Evolutionary conservation across 2,329 filamentous ascomycete species (phyloP), one percentile per base, ranked within the genome.

Genomic region (Ceratocystis cacaofunesta): DNA sequence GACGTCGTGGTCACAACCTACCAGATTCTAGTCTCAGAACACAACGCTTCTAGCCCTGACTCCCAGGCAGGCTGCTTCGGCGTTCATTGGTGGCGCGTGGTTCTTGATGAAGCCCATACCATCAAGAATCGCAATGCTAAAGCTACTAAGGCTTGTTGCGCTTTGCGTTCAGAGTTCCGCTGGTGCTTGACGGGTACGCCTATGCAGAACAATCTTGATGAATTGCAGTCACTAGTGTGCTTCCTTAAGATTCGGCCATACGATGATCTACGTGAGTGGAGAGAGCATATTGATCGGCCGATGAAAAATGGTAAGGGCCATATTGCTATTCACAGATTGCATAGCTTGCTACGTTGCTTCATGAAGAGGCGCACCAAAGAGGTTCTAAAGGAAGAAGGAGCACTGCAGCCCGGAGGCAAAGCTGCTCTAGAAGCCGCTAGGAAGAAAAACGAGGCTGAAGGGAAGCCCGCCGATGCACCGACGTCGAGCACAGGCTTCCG

Each of bases 281-380:
- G 92, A 70, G 88, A 92, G 17, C 87, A 95, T 66, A 99, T 99
- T 67, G 92, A 91, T 64, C 78, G 82, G 57, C 94, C 94, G 0
- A 84, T 99, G 82, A 95, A 92, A 77, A 90, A 88, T 68, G 92
- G 92, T 6, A 87, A 88, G 68, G 94, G 92, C 10, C 89, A 92
- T 64, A 82, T 97, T 66, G 92, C 94, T 17, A 95, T 99, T 73
- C 83, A 86, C 62, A 84, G 94, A 57, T 78, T 99, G 41, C 91
- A 96, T 70, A 85, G 88, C 66, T 85, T 95, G 68, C 78, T 99
- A 3, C 87, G 89, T 65, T 92, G 91, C 65, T 96, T 96, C 77
- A 99, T 99, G 94, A 96, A 97, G 78, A 86, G 94, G n/a, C 85
- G 94, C 52, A 97, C 92, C 7, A 99, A 99, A 75, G 91, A 96